Conservation (phyloP, 306 rosid species). For the Luffa aegyptiaca region DNA sequence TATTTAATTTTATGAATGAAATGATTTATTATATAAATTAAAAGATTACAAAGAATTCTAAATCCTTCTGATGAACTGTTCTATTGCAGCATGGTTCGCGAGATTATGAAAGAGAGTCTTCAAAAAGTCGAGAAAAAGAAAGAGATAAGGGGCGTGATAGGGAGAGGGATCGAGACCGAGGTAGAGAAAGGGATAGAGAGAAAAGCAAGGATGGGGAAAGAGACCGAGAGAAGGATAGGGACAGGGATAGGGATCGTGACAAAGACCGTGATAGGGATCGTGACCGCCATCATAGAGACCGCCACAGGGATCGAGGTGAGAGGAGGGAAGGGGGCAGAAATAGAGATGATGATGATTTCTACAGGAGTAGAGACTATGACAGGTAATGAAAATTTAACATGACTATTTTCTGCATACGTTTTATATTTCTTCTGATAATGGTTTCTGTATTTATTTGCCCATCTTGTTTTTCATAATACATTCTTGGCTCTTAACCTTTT, state of each 20-base stretch:
- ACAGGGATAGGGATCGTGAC: conserved; percentile 51
- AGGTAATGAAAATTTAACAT: conserved; percentile 31
- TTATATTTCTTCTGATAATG: not conserved
- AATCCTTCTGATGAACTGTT: not conserved
- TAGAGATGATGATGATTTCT: conserved; percentile 63
- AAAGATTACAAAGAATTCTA: not conserved
- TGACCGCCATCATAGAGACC: conserved; percentile 37
- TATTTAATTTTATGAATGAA: not conserved
- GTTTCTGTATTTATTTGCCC: not conserved
- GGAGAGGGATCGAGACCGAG: conserved; percentile 37
- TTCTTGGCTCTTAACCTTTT: not conserved
- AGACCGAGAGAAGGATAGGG: conserved; percentile 38
- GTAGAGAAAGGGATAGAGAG: conserved; percentile 13
- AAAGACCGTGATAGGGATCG: conserved; percentile 42
- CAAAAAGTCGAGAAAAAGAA: conserved; percentile 84
- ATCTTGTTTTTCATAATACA: not conserved
- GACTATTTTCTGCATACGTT: not conserved
- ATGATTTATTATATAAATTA: not conserved
- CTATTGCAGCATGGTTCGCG: conserved; percentile 60
- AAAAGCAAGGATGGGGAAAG: conserved; percentile 28
- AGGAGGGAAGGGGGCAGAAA: conserved; percentile 71
- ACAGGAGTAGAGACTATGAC: conserved; percentile 55
- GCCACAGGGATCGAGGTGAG: conserved; percentile 56
- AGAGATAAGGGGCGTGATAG: conserved; percentile 60
- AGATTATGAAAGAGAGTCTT: conserved; percentile 75